These are phyloP conservation scores for Xylaria longipes DNA, from an alignment of 495 filamentous ascomycete genomes.

Conservation along the genomic window DNA sequence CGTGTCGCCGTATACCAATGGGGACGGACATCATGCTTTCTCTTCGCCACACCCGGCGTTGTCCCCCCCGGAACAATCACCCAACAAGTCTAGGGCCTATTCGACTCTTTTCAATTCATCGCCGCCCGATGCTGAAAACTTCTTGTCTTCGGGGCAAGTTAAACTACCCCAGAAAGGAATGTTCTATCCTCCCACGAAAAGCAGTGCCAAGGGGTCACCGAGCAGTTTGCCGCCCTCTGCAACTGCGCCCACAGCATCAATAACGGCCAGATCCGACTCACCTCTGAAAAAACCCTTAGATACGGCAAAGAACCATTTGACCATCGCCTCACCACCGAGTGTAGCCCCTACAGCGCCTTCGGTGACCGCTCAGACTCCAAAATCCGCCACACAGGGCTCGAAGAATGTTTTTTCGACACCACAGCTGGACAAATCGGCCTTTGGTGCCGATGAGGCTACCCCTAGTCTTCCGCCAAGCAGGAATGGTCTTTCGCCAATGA, in stretches of 20 bases:
- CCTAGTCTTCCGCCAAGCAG: constrained; percentile 60
- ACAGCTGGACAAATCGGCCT: constrained; percentile 34
- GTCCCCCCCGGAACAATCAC: constrained; percentile 48
- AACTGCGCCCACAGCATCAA: constrained; percentile 28
- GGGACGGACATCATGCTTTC: constrained; percentile 45
- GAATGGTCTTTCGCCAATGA: constrained; percentile 77
- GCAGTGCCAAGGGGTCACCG: constrained; percentile 36
- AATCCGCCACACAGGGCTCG: constrained; percentile 24
- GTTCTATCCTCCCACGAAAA: constrained; percentile 37
- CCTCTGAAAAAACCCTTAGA: constrained; percentile 38
- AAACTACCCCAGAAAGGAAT: constrained; percentile 39
- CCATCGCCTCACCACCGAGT: constrained; percentile 31
- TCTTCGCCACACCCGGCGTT: constrained; percentile 52
- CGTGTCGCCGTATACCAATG: constrained; percentile 37
- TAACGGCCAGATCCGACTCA: constrained; percentile 32
- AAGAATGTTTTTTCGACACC: constrained; percentile 33
- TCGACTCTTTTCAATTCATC: constrained; percentile 46
- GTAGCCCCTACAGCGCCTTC: constrained; percentile 31
- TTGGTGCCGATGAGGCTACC: constrained; percentile 26
- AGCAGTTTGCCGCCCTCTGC: constrained; percentile 34
- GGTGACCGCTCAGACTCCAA: constrained; percentile 27
- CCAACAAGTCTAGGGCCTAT: constrained; percentile 49
- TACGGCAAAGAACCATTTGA: constrained; percentile 30
- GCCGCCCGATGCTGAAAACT: constrained; percentile 29
- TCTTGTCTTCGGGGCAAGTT: constrained; percentile 21